phyloP scores from a whole-genome alignment of 495 filamentous ascomycete genomes.

The Xylaria palmicola region DNA sequence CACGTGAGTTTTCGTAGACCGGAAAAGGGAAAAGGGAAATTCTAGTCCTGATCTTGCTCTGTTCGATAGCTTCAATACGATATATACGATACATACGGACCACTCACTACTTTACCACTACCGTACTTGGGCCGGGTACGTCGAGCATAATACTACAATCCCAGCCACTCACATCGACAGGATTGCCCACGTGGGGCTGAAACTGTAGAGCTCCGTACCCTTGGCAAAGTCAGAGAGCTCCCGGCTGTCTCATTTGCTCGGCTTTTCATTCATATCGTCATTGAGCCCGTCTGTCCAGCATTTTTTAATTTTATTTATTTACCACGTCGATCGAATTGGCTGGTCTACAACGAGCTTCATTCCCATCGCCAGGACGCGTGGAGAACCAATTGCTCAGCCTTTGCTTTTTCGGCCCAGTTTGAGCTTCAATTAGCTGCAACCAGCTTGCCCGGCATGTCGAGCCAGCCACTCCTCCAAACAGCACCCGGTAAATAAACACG shows the following conservation, averaged over 20 bases:
- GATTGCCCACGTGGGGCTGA: constrained; percentile 6
- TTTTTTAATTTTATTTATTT: no score
- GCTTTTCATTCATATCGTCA: constrained; percentile 6
- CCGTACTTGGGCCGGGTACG: no score
- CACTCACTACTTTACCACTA: no score
- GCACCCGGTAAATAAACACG: constrained; percentile 63
- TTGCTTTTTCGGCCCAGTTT: background rate
- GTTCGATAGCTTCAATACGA: no score
- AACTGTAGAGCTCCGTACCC: background rate
- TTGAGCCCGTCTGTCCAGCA: background rate
- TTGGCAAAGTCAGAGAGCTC: background rate
- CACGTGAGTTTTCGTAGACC: no score
- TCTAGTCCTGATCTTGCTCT: no score
- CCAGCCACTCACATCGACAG: constrained; percentile 5
- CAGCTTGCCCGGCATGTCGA: constrained; percentile 67
- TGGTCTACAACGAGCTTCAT: background rate
- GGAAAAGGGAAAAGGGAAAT: no score
- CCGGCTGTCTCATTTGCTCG: background rate
- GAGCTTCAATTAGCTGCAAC: background rate
- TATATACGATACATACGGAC: no score
- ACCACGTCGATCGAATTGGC: background rate
- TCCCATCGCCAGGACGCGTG: background rate
- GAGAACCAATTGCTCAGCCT: background rate
- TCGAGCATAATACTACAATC: no score
- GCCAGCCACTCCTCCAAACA: constrained; percentile 89